Evolutionary conservation across 1,139 yeast genomes (phyloP).

Genomic region (Suzukiozyma palmioleophila): DNA sequence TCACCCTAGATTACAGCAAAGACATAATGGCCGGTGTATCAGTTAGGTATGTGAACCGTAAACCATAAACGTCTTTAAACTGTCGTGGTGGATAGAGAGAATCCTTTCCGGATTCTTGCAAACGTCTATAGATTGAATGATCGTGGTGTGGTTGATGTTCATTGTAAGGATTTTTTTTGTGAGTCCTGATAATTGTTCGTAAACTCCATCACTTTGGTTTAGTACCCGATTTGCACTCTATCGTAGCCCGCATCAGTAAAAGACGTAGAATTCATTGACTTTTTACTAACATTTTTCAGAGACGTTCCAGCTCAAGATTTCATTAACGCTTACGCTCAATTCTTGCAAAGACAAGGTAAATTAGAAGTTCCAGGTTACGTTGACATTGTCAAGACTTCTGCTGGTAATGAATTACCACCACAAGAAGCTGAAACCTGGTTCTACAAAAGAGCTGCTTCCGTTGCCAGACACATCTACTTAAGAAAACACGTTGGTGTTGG

Average conservation of each 20-base stretch:
- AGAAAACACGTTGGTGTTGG: slow-evolving; percentile 99
- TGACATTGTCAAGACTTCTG: slow-evolving; percentile 98
- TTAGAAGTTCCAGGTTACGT: slow-evolving; percentile 99
- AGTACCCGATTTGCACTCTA: slow-evolving; percentile 2
- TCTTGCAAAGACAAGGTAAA: slow-evolving; percentile 99
- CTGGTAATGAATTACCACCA: slow-evolving; percentile 99
- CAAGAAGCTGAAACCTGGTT: slow-evolving; percentile 99
- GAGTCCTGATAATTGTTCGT: too few species aligned
- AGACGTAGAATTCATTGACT: not conserved
- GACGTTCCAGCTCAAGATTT: slow-evolving; percentile 99
- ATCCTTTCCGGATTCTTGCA: not conserved
- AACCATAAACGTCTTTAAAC: slow-evolving; percentile 8
- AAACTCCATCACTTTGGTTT: too few species aligned
- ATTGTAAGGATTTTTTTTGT: too few species aligned
- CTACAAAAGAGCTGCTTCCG: slow-evolving; percentile 99
- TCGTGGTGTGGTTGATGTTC: too few species aligned
- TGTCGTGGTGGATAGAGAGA: slow-evolving; percentile 32
- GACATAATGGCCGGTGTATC: slow-evolving; percentile 91
- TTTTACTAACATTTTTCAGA: slow-evolving; percentile 47
- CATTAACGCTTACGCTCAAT: slow-evolving; percentile 99
- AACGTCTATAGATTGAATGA: slow-evolving; percentile 1
- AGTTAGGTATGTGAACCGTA: slow-evolving; percentile 72
- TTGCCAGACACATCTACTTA: slow-evolving; percentile 99
- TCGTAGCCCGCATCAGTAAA: slow-evolving; percentile 3
- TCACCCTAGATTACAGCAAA: slow-evolving; percentile 11